Conservation (phyloP, 345 rosid species). For the Salix viminalis region DNA sequence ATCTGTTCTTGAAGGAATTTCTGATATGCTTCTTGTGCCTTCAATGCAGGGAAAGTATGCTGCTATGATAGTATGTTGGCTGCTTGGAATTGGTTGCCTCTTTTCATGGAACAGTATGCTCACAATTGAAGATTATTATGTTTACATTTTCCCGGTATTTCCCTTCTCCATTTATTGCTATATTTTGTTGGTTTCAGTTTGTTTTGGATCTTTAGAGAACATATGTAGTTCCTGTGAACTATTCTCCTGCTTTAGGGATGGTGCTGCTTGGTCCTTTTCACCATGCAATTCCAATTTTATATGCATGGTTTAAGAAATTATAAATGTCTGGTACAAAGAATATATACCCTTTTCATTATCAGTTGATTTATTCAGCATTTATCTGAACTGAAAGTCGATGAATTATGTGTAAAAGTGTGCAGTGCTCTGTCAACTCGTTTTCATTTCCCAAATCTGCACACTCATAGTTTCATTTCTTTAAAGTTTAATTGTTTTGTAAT, state of each 20-base stretch:
- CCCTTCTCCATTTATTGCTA: neutral
- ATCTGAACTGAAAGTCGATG: neutral
- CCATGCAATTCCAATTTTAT: neutral
- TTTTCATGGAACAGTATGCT: conserved; percentile 85
- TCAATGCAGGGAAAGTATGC: conserved; percentile 50
- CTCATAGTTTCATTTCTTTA: neutral
- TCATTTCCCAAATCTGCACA: no score
- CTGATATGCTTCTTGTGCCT: neutral
- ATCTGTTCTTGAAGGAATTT: neutral
- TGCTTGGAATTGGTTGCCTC: conserved; percentile 77
- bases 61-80: conserved; percentile 70
- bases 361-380: neutral
- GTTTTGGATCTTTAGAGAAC: neutral
- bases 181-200: neutral
- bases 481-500: neutral
- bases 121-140: conserved; percentile 68
- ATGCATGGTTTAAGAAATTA: neutral
- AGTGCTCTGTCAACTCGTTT: neutral
- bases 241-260: neutral
- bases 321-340: neutral
- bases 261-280: neutral
- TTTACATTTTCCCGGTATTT: conserved; percentile 57
- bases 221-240: no score
- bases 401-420: neutral
- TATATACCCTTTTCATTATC: neutral